A percentile compares a stretch with the other conserved stretches of the same genome.
phyloP scores from a whole-genome alignment of 2,329 filamentous ascomycete genomes.

The Xylariaceae sp. region DNA sequence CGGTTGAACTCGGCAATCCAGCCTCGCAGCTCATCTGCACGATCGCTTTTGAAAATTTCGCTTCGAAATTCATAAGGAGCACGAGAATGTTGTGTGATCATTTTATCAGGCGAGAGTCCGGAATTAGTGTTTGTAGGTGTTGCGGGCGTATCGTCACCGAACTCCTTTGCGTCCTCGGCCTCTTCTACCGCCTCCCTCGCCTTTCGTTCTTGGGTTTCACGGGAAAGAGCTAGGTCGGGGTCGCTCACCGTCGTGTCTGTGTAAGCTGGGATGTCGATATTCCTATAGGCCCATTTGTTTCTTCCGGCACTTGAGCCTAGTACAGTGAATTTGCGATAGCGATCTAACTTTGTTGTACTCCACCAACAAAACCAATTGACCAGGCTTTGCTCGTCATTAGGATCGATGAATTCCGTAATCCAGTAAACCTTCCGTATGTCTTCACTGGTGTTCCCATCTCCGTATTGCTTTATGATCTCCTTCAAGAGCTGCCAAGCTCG shows the following conservation, averaged over 20 bases:
- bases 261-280: conserved; percentile 43
- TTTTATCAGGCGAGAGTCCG: background rate
- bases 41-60: conserved; percentile 20
- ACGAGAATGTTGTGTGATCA: background rate
- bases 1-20: conserved; percentile 19
- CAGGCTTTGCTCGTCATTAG: conserved; percentile 63
- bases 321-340: conserved; percentile 58
- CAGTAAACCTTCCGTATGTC: conserved; percentile 44
- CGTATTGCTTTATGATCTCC: conserved; percentile 30
- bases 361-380: conserved; percentile 67
- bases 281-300: conserved; percentile 33
- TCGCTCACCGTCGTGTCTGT: conserved; percentile 38
- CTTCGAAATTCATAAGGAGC: conserved; percentile 10
- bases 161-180: conserved; percentile 7
- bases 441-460: conserved; percentile 40
- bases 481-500: conserved; percentile 32
- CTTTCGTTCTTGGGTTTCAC: conserved; percentile 9
- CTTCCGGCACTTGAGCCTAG: conserved; percentile 49
- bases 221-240: conserved; percentile 38
- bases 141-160: conserved; percentile 10
- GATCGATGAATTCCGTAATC: conserved; percentile 52
- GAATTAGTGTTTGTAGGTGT: conserved; percentile 33
- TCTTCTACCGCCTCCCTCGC: conserved; percentile 7
- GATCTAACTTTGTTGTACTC: conserved; percentile 52
- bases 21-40: conserved; percentile 21